Evolutionary conservation across 2,329 filamentous ascomycete genomes (phyloP).

Genomic region (Trichoderma breve): DNA sequence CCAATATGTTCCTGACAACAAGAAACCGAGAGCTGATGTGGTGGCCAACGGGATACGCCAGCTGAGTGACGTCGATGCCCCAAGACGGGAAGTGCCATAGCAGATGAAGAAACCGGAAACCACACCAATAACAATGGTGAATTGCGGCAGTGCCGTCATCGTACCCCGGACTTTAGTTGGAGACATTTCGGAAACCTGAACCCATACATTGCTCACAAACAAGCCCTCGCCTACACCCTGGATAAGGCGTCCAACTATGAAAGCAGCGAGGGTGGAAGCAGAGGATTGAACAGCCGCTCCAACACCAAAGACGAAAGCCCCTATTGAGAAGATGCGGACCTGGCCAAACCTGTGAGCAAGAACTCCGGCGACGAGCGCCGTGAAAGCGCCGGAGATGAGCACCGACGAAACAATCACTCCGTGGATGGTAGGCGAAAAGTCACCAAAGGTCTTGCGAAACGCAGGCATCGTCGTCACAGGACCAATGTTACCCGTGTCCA

Average conservation of each 20-base stretch:
- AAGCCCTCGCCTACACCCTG: conserved; percentile 58
- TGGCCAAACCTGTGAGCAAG: conserved; percentile 55
- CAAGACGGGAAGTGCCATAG: conserved; percentile 52
- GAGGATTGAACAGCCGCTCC: conserved; percentile 46
- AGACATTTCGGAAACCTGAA: conserved; percentile 60
- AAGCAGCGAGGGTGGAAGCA: conserved; percentile 43
- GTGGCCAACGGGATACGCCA: conserved; percentile 55
- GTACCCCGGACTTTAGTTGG: conserved; percentile 50
- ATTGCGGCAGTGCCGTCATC: conserved; percentile 52
- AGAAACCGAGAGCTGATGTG: conserved; percentile 33
- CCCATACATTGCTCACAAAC: conserved; percentile 51
- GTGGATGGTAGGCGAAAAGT: conserved; percentile 53
- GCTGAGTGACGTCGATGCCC: conserved; percentile 45
- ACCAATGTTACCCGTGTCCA: conserved; percentile 54
- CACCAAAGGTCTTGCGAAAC: conserved; percentile 51
- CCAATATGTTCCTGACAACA: conserved; percentile 33
- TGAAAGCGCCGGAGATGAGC: conserved; percentile 57
- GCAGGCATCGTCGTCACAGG: conserved; percentile 57
- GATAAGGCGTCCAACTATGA: conserved; percentile 54
- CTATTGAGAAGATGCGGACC: conserved; percentile 50
- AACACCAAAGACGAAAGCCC: conserved; percentile 51
- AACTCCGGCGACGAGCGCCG: conserved; percentile 57
- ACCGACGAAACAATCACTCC: conserved; percentile 61
- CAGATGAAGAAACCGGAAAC: conserved; percentile 59
- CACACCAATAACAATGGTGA: conserved; percentile 51